Conservation (phyloP, 2,329 filamentous ascomycete genomes). For the Pestalotiopsis sp. region DNA sequence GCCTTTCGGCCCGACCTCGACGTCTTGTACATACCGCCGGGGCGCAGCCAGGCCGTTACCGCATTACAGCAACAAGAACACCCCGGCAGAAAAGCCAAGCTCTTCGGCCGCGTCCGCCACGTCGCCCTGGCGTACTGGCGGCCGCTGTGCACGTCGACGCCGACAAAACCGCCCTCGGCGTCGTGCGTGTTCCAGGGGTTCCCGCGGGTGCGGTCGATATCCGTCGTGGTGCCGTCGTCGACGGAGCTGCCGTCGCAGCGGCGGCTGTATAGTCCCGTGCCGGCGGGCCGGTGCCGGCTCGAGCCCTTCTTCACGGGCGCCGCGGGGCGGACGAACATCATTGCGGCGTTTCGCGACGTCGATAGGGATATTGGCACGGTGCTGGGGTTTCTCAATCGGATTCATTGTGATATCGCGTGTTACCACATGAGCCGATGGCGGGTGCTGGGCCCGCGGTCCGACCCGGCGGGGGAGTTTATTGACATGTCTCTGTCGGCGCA, state of each 20-base stretch:
- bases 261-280: neutral
- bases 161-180: neutral
- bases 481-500: neutral
- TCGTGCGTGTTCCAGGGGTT: neutral
- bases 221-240: constrained; percentile 2
- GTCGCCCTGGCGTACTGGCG: constrained; percentile 5
- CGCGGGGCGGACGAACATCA: neutral
- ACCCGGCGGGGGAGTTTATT: neutral
- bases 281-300: neutral
- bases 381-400: neutral
- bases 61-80: neutral
- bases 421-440: neutral
- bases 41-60: neutral
- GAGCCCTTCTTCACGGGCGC: neutral
- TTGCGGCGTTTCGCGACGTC: neutral
- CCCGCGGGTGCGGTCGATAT: neutral
- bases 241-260: neutral
- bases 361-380: neutral
- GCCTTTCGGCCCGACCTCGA: constrained; percentile 2
- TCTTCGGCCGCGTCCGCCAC: neutral
- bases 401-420: neutral
- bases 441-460: neutral
- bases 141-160: neutral
- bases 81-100: too few relatives aligned
- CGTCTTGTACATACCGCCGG: neutral